Evolutionary conservation across 2,329 filamentous ascomycete genomes (phyloP), one percentile per base, ranked within the genome.

Genomic region (Zasmidium angulare): DNA sequence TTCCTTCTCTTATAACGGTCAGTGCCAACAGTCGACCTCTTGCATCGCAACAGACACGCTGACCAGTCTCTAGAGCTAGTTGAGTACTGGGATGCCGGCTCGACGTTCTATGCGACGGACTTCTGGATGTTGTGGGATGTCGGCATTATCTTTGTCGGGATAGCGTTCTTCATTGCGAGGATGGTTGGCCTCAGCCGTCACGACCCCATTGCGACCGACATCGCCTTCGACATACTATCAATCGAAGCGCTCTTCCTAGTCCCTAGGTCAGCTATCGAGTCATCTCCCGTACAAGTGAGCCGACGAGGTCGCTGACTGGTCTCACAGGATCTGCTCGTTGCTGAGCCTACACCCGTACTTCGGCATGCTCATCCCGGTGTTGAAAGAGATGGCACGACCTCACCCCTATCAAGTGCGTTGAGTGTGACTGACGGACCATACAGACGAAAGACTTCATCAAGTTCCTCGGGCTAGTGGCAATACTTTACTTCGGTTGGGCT

Each of bases 201-300:
- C 21, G 85, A 87, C 63, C 74, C 79, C 10, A 75, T 80, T 17
- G 83, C 91, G n/a, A 89, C 89, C 50, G 89, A 95, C 61, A 81
- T 88, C 2, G 88, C 91, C 0, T 97, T 96, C 72, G 91, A 97
- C 70, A 87, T 97, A n/a, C 79, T 97, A 21, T 89, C 91, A 0
- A 80, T 97, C 14, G 91, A 96, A 74, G 93, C 91, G 0, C 81
- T 97, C 10, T 93, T 97, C 73, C 87, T 97, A 75, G 89, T 96
- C 20, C 93, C 93, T 46, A 81, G 86, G 79, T 81, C 68, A 66
- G 73, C 57, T 9, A 50, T 20, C 31, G 1, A 29, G 17, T 17
- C 14, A 29, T 14, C 36, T 14, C 11, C 22, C 9, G 17, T 17
- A 17, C 26, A 50, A 50, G 17, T 23, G 26, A 29, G 22, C 7